Conservation (phyloP, 164 flowering plant genomes). For the Malania oleifera region DNA sequence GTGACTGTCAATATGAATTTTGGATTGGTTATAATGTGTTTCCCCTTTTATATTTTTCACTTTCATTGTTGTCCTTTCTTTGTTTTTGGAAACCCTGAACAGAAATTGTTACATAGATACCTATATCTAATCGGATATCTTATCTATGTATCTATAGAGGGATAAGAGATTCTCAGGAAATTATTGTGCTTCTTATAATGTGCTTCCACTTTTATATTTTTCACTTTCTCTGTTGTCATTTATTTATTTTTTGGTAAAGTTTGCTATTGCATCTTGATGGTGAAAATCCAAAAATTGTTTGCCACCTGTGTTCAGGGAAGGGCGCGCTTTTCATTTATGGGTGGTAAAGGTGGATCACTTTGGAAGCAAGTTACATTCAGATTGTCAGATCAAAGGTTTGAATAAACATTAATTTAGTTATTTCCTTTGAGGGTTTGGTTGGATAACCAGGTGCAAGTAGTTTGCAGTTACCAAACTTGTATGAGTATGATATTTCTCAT, state of each 20-base stretch:
- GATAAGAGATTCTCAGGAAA: too few species aligned
- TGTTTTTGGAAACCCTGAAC: neutral
- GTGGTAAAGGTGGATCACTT: conserved; percentile 85
- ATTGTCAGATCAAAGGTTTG: conserved; percentile 58
- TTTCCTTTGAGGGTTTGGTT: neutral
- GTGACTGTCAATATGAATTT: too few species aligned
- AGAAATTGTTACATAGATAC: too few species aligned
- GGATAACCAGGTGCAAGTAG: too few species aligned
- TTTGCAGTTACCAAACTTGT: too few species aligned
- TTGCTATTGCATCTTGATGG: neutral
- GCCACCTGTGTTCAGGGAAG: conserved; percentile 45
- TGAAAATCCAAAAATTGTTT: neutral
- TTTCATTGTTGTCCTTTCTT: too few species aligned
- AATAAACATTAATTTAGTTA: conserved; percentile 3
- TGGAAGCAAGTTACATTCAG: conserved; percentile 80
- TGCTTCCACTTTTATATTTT: too few species aligned
- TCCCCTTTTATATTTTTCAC: too few species aligned
- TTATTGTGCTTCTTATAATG: neutral
- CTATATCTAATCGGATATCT: too few species aligned
- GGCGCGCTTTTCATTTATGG: conserved; percentile 97
- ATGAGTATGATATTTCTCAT: too few species aligned
- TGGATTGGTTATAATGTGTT: too few species aligned
- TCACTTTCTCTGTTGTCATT: neutral
- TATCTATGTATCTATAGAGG: too few species aligned
- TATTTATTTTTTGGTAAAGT: neutral